Conservation (phyloP, 2,329 filamentous ascomycete species). For the Aspergillus nomiae region DNA sequence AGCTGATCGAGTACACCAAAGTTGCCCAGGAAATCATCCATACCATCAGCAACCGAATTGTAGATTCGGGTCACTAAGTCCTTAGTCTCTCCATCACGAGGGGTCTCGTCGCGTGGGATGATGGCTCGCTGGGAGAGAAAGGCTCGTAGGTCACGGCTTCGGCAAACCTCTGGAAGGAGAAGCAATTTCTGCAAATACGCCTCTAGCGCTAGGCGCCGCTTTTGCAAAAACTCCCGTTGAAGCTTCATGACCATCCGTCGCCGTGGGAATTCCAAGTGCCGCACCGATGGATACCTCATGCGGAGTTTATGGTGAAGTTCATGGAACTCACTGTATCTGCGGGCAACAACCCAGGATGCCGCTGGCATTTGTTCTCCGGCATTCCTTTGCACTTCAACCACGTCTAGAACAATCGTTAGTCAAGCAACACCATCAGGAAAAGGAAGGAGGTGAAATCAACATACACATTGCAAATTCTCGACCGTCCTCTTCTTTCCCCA, state of each 20-base stretch:
- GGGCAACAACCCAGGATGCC: constrained; percentile 90
- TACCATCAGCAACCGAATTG: constrained; percentile 94
- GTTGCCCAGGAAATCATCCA: constrained; percentile 97
- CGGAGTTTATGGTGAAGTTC: constrained; percentile 90
- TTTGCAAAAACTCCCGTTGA: constrained; percentile 92
- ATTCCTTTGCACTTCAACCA: constrained; percentile 86
- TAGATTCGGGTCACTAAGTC: constrained; percentile 93
- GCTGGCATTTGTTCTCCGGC: constrained; percentile 95
- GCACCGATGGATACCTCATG: constrained; percentile 80
- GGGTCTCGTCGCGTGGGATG: constrained; percentile 64
- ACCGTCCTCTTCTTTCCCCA: constrained; percentile 87
- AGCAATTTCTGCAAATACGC: constrained; percentile 81
- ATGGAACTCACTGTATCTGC: constrained; percentile 95
- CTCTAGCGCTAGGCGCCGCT: constrained; percentile 80
- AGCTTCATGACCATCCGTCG: constrained; percentile 94
- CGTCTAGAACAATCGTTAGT: constrained; percentile 53
- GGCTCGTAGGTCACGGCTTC: constrained; percentile 84
- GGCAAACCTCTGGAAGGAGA: constrained; percentile 87
- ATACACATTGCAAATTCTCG: constrained; percentile 85
- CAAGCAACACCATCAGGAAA: not conserved
- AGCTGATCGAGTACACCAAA: constrained; percentile 94
- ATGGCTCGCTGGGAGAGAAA: constrained; percentile 88
- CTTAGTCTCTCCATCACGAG: constrained; percentile 67
- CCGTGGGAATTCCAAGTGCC: constrained; percentile 87
- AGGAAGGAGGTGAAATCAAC: constrained; percentile 23